Base-by-base conservation (phyloP, 2,329 filamentous ascomycete species). In the Trichophyton simii region DNA sequence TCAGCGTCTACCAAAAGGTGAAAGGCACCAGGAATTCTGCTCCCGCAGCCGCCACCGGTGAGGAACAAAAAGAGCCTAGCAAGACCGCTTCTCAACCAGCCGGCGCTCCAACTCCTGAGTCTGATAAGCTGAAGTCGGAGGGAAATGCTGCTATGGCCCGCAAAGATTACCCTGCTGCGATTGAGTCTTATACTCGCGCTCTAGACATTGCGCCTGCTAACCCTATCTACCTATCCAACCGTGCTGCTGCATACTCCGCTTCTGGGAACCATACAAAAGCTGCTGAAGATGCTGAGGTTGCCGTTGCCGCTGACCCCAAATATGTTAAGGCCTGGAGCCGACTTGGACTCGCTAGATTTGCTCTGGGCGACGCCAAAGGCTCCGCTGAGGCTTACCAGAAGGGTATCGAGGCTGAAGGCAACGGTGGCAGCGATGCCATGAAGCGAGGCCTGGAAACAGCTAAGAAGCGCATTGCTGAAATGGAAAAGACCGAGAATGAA, bases 251-350 rank as follows among this genome's bases (percentile, higher is more conserved):
- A 4, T 89, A 95, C 81, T 91, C 87, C 31, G 92, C 90, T 22
- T 85, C 85, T 64, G 84, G 86, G 68, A 86, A 96, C 76, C 91
- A 97, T 78, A 84, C 87, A 64, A 86, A 88, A 65, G 94, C 94
- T 11, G 86, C 84, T 68, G 81, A 86, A 64, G 94, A 99, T 74
- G 94, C 94, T 55, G 92, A 97, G 78, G 83, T 94, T 66, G 94
- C 94, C 61, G 89, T 94, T 61, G 83, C 84, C 62, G 83, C 91
- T 60, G 94, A 99, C 74, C 90, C 94, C 11, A 86, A 85, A 73
- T 99, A 97, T 80, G 95, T 91, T 67, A 97, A 99, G 79, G 94
- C 91, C 15, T 99, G 94, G 94, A 94, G 88, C 68, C 84, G 94
- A 64, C 82, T 99, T 20, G 94, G 94, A 20, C 85, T 97, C 44